Conservation (phyloP, 169 alveolate genomes). For the Plasmodium inui region DNA sequence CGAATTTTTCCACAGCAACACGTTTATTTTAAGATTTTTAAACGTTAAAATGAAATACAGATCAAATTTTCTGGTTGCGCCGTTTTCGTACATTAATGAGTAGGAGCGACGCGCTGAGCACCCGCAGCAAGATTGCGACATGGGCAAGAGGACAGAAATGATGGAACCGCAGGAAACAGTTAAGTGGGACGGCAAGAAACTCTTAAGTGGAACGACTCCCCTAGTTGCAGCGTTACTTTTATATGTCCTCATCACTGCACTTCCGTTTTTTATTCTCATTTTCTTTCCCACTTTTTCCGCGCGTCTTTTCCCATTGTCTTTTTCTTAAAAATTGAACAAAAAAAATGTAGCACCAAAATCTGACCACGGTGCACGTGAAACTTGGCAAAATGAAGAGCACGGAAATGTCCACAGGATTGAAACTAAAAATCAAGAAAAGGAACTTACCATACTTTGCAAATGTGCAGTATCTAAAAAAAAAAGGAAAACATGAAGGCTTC, state of each 20-base stretch:
- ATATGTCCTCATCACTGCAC: not conserved
- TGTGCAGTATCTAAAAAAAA: not conserved
- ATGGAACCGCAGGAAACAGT: not conserved
- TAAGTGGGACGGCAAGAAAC: not conserved
- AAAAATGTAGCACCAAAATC: not conserved
- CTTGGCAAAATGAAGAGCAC: not conserved
- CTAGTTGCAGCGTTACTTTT: not conserved
- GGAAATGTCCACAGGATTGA: not conserved
- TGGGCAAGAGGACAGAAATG: conserved; percentile 1
- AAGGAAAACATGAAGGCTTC: not conserved
- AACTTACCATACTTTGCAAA: not conserved
- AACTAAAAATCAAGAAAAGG: not conserved
- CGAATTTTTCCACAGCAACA: conserved; percentile 83
- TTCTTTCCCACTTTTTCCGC: not conserved
- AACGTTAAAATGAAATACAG: conserved; percentile 84
- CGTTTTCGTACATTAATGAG: conserved; percentile 82
- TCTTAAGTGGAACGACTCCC: not conserved
- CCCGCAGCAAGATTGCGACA: not conserved
- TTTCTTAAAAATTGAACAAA: not conserved
- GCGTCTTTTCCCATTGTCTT: conserved; percentile 1
- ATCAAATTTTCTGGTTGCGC: conserved; percentile 84
- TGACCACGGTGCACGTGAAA: not conserved
- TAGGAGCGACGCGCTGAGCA: conserved; percentile 7
- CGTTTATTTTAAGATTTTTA: conserved; percentile 81
- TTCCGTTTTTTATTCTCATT: not conserved